These are phyloP conservation scores for Colletotrichum limetticola DNA, from an alignment of 2,329 filamentous ascomycete species.

Conservation along the genomic window DNA sequence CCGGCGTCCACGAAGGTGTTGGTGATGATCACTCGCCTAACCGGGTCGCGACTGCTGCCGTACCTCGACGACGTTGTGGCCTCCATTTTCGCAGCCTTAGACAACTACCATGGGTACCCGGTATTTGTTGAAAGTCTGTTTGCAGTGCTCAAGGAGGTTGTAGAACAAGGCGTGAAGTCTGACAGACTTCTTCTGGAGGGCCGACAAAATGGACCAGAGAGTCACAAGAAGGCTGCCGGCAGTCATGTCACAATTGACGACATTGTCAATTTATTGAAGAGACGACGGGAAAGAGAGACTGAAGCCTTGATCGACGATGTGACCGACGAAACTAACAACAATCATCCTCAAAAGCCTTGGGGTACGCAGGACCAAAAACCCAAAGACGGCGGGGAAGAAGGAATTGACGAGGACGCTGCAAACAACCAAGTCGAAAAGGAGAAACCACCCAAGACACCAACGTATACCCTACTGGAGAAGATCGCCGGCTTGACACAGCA, in stretches of 20 bases:
- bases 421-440: constrained; percentile 46
- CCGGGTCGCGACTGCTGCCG: constrained; percentile 82
- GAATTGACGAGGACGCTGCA: constrained; percentile 35
- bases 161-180: constrained; percentile 80
- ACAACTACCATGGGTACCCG: constrained; percentile 94
- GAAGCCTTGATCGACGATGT: constrained; percentile 49
- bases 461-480: constrained; percentile 82
- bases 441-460: constrained; percentile 76
- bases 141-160: constrained; percentile 81
- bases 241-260: constrained; percentile 52
- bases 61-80: constrained; percentile 92
- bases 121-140: constrained; percentile 88
- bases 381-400: constrained; percentile 39
- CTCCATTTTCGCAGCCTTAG: constrained; percentile 91
- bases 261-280: constrained; percentile 65
- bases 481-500: constrained; percentile 89
- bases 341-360: constrained; percentile 50
- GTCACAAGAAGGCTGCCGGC: constrained; percentile 54
- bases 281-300: constrained; percentile 41
- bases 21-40: constrained; percentile 92
- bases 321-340: constrained; percentile 41
- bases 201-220: constrained; percentile 44
- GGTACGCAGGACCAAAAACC: neutral
- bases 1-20: constrained; percentile 91
- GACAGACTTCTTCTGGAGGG: constrained; percentile 59